Evolutionary conservation across 2,329 filamentous ascomycete species (phyloP), one percentile per base, ranked within the genome.

Genomic region (Cladosporium sp.): DNA sequence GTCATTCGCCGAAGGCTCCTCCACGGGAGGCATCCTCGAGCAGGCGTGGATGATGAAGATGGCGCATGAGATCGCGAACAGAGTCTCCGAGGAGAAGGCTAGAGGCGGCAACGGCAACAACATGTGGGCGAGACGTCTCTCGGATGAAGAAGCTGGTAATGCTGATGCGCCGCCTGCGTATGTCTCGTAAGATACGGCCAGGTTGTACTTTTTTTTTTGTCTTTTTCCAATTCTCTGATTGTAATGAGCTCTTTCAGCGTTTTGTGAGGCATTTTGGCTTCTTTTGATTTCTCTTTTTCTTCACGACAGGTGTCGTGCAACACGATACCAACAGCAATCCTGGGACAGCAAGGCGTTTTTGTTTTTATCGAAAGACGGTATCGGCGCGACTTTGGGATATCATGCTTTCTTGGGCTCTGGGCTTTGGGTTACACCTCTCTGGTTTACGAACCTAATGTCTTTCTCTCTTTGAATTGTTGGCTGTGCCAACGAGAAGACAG

Each of bases 41-140:
- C 85, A 89, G 67, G 88, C 88, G 2, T 93, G 88, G 87, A 86
- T 93, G 71, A 83, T 86, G 73, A 93, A 96, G 74, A 93, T 99
- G 82, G 91, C 92, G 4, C 85, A 85, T 56, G 93, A 97, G 69
- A 92, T 97, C 61, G 89, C 90, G 30, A 78, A 84, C 44, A 86
- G 89, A 50, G 89, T 95, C 57, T 88, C 92, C 58, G 88, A 96
- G 59, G 88, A 96, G 71, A 93, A 96, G 70, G 70, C 67, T 6
- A 62, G 63, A 36, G 58, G 64, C 19, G 48, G n/a, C n/a, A n/a
- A n/a, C n/a, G n/a, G n/a, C n/a, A n/a, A n/a, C n/a, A n/a, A 51
- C 18, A 51, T 53, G 17, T 59, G 60, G 61, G n/a, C 36, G 12
- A 36, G 32, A 27, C 22, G 5, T 9, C 18, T 19, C 17, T 49